Evolutionary conservation across 805 yeast species (phyloP).

Genomic region (Diddensiella santjacobensis): DNA sequence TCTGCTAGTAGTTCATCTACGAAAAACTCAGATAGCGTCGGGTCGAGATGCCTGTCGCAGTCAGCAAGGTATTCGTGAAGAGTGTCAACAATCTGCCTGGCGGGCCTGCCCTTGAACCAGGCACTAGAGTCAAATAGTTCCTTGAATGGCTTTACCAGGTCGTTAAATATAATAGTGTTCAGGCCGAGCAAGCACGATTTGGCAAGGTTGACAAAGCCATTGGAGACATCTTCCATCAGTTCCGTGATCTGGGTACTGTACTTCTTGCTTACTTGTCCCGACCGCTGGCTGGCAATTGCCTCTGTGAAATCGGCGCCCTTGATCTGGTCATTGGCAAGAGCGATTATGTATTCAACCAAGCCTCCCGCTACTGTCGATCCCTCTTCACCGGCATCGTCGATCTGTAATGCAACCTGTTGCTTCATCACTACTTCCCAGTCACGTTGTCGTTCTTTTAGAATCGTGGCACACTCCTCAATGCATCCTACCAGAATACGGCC

Average conservation of each 20-base stretch:
- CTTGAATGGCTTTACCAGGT: constrained; percentile 58
- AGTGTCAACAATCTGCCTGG: constrained; percentile 65
- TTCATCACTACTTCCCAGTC: constrained; percentile 58
- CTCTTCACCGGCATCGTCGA: constrained; percentile 35
- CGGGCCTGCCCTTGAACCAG: constrained; percentile 64
- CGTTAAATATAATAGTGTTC: constrained; percentile 64
- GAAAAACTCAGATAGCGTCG: constrained; percentile 51
- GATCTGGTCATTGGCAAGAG: constrained; percentile 81
- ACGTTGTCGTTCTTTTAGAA: constrained; percentile 57
- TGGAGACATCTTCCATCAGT: constrained; percentile 60
- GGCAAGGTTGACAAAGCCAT: constrained; percentile 74
- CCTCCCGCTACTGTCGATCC: constrained; percentile 60
- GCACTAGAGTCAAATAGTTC: constrained; percentile 54
- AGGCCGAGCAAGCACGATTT: constrained; percentile 56
- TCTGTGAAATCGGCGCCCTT: constrained; percentile 66
- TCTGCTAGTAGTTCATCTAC: constrained; percentile 53
- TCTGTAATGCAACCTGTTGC: constrained; percentile 43
- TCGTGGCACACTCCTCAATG: constrained; percentile 61
- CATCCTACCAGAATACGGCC: constrained; percentile 77
- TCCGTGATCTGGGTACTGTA: constrained; percentile 58
- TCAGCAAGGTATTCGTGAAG: constrained; percentile 72
- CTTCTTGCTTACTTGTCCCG: constrained; percentile 60
- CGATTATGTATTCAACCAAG: constrained; percentile 72
- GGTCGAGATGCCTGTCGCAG: constrained; percentile 49
- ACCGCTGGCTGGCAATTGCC: constrained; percentile 61